Percentiles rank a stretch among this genome's conserved stretches.
These are phyloP conservation scores for Crithidia fasciculata DNA, from an alignment of 208 protist genomes.

Conservation along the genomic window DNA sequence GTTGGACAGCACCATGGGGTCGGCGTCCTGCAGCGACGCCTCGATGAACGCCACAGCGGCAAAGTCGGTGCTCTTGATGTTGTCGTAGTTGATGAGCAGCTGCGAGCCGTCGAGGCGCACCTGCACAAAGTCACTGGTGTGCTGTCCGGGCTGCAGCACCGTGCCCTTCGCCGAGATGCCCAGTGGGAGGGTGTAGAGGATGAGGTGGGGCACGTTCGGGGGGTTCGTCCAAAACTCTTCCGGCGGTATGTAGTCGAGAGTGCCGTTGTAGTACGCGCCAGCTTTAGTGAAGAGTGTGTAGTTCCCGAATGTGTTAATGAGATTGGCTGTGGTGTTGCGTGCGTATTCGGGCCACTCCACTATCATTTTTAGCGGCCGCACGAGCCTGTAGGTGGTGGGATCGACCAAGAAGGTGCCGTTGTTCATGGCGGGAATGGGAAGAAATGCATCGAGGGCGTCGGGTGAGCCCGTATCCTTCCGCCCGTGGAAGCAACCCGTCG, in stretches of 20 bases:
- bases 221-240: background rate
- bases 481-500: background rate
- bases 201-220: conserved; percentile 1
- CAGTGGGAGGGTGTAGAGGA: background rate
- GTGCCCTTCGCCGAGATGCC: background rate
- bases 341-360: too few relatives aligned
- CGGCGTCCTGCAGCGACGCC: background rate
- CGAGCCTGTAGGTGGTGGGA: too few relatives aligned
- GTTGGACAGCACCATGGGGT: conserved; percentile 27
- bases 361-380: too few relatives aligned
- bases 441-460: too few relatives aligned
- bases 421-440: too few relatives aligned
- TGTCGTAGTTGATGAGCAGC: background rate
- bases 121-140: background rate
- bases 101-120: conserved; percentile 11
- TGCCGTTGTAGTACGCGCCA: background rate
- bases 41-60: conserved; percentile 1
- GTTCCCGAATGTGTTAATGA: background rate
- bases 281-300: background rate
- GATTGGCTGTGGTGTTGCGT: background rate
- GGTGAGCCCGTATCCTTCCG: too few relatives aligned
- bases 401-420: too few relatives aligned
- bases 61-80: background rate
- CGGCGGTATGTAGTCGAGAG: conserved; percentile 1
- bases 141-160: too few relatives aligned